Evolutionary conservation across 2,329 filamentous ascomycete species (phyloP).

Genomic region (Penicillium sp.): DNA sequence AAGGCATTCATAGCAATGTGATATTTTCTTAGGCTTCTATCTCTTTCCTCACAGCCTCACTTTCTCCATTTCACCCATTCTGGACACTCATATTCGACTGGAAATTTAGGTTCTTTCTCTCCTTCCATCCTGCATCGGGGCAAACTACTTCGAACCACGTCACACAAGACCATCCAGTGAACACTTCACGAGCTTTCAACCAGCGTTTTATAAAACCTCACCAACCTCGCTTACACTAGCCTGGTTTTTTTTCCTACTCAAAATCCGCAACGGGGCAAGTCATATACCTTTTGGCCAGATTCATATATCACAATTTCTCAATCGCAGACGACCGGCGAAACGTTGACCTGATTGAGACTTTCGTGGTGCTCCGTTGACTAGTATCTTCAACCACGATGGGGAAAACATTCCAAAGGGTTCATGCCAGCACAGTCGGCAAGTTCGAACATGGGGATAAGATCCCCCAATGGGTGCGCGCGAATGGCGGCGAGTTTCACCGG

Average conservation of each 20-base stretch:
- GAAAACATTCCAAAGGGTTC: constrained; percentile 50
- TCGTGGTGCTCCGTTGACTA: too few species aligned
- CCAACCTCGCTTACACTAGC: too few species aligned
- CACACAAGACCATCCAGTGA: too few species aligned
- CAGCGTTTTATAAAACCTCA: too few species aligned
- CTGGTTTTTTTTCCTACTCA: too few species aligned
- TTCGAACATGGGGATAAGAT: constrained; percentile 58
- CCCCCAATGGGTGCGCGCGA: constrained; percentile 61
- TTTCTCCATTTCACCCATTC: not conserved
- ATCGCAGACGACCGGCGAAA: too few species aligned
- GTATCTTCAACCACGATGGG: constrained; percentile 32
- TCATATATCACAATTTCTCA: not conserved
- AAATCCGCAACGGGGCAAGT: too few species aligned
- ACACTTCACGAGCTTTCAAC: too few species aligned
- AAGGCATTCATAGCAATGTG: constrained; percentile 5
- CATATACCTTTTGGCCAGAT: too few species aligned
- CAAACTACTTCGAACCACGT: too few species aligned
- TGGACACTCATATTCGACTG: not conserved
- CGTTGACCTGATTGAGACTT: too few species aligned
- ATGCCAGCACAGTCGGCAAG: constrained; percentile 59
- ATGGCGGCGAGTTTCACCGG: constrained; percentile 58
- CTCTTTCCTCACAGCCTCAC: not conserved
- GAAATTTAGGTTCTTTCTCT: not conserved
- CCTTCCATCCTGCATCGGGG: not conserved
- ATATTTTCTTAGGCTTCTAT: not conserved